Evolutionary conservation across 1,139 yeast species (phyloP).

Genomic region (Debaryomycetaceae sp.): DNA sequence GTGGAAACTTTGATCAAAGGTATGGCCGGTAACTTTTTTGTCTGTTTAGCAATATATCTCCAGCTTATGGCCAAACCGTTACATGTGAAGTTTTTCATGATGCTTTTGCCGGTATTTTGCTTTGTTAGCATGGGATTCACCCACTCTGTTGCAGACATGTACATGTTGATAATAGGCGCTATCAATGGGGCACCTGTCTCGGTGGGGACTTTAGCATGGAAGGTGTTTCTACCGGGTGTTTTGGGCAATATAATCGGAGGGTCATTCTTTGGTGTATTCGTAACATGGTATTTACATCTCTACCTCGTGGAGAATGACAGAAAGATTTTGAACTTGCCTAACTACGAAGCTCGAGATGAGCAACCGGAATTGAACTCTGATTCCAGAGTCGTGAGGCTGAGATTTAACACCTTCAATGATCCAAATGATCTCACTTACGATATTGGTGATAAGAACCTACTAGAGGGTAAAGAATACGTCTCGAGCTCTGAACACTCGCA

Average conservation of each 20-base stretch:
- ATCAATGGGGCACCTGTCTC: slow-evolving; percentile 60
- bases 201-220: slow-evolving; percentile 70
- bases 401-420: slow-evolving; percentile 9
- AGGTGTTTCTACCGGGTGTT: slow-evolving; percentile 60
- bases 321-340: slow-evolving; percentile 55
- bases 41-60: slow-evolving; percentile 67
- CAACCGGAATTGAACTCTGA: slow-evolving; percentile 75
- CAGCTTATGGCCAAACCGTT: slow-evolving; percentile 76
- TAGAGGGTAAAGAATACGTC: slow-evolving; percentile 3
- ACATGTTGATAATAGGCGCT: slow-evolving; percentile 58
- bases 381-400: slow-evolving; percentile 63
- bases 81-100: slow-evolving; percentile 70
- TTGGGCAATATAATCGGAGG: slow-evolving; percentile 77
- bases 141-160: slow-evolving; percentile 83
- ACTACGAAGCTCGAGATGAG: slow-evolving; percentile 68
- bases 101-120: slow-evolving; percentile 65
- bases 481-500: not conserved
- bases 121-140: slow-evolving; percentile 74
- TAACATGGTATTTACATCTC: slow-evolving; percentile 70
- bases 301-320: slow-evolving; percentile 69
- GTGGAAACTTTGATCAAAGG: slow-evolving; percentile 60
- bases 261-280: slow-evolving; percentile 50
- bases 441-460: slow-evolving; percentile 7
- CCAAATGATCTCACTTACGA: slow-evolving; percentile 9
- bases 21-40: slow-evolving; percentile 74